Evolutionary conservation across 2,329 filamentous ascomycete genomes (phyloP), one percentile per base, ranked within the genome.

Genomic region (Sphaerulina musiva): DNA sequence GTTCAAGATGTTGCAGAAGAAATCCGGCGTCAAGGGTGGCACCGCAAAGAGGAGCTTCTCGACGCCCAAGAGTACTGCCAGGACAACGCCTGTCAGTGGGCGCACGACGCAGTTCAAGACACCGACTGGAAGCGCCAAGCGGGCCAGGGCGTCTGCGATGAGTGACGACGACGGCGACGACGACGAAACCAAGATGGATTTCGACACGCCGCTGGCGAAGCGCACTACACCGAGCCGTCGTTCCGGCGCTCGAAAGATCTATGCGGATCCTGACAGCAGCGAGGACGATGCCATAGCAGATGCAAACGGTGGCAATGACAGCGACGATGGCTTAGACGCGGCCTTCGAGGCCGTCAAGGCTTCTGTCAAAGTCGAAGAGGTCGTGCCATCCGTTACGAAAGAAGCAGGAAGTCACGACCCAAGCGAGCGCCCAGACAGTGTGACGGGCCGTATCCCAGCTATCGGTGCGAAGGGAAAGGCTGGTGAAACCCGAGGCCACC

Each of bases 131-230:
- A 58, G 56, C n/a, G 48, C 43, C 6, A 59, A 61, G 39, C 57
- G 61, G 23, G 44, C 42, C 7, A 46, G 42, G 6, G 29, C 34
- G 10, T 38, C 29, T 20, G 29, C 46, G 26, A 63, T 63, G 60
- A 59, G 54, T 34, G 63, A 64, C 8, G 62, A 65, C 20, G 63
- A 66, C 31, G 61, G 62, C 48, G 53, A 57, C 6, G 62, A 65
- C 39, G 62, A 64, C 52, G 54, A 63, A 12, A 49, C 54, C 36
- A 53, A 14, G 12, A 23, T 59, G 17, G 51, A 57, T 17, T 42
- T 53, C 32, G 32, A 38, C 14, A 52, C 45, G 32, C 50, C 42
- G 4, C 40, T 38, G 9, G 50, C 52, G 9, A 62, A 60, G 52
- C 62, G 62, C 20, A 44, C 52, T 7, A 46, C 54, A 1, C 36